phyloP scores from a whole-genome alignment of 208 protist species.

The Acanthamoeba polyphaga region DNA sequence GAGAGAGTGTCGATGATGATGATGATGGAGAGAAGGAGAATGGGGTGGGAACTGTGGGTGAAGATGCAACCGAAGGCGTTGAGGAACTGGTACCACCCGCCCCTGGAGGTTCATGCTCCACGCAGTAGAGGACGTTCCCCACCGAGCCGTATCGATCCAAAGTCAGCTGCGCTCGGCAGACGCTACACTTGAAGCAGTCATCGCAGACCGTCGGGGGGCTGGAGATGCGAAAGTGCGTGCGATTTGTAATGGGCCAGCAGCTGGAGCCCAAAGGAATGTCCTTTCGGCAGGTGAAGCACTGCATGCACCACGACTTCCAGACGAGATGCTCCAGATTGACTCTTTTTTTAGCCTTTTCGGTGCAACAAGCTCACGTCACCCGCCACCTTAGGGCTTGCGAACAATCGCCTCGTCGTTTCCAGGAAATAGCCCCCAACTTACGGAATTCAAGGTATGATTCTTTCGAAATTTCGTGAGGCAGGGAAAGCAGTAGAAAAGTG shows the following conservation, averaged over 20 bases:
- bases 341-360: too few species aligned
- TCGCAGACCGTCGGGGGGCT: background rate
- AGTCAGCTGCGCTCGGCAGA: background rate
- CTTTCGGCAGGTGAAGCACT: background rate
- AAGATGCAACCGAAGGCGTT: background rate
- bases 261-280: background rate
- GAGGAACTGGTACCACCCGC: background rate
- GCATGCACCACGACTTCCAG: background rate
- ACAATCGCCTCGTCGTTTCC: too few species aligned
- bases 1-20: background rate
- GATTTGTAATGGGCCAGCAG: background rate
- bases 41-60: background rate
- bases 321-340: too few species aligned
- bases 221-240: background rate
- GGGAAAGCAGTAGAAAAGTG: too few species aligned
- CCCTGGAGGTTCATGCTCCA: background rate
- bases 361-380: too few species aligned
- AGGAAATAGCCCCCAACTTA: too few species aligned
- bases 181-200: constrained; percentile 2
- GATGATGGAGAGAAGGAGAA: background rate
- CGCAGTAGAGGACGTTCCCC: background rate
- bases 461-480: too few species aligned
- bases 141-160: background rate
- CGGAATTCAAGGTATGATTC: too few species aligned
- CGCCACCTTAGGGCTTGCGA: too few species aligned